phyloP scores from a whole-genome alignment of 129 eudicot genomes.

The Erigeron canadensis region DNA sequence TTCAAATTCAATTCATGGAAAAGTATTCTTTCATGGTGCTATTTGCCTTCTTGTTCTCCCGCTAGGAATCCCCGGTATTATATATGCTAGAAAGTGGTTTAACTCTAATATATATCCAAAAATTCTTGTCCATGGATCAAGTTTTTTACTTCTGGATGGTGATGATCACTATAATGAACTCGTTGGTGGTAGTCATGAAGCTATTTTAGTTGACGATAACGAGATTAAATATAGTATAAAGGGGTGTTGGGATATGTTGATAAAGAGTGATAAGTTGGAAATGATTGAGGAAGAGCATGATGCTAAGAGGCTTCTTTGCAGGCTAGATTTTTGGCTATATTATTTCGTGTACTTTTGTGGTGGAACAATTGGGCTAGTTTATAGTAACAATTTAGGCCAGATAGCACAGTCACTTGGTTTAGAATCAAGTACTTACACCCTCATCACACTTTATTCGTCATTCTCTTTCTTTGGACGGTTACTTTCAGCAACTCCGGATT shows the following conservation, averaged over 20 bases:
- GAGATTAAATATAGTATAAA: constrained; percentile 14
- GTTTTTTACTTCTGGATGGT: constrained; percentile 59
- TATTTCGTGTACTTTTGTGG: constrained; percentile 80
- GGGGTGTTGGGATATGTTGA: constrained; percentile 43
- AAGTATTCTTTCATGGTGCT: constrained; percentile 60
- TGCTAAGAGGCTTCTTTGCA: constrained; percentile 44
- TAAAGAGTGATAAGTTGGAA: constrained; percentile 52
- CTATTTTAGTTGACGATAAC: constrained; percentile 16
- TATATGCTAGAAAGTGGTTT: constrained; percentile 75
- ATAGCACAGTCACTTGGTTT: constrained; percentile 74
- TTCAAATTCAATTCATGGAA: constrained; percentile 47
- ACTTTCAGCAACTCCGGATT: constrained; percentile 84
- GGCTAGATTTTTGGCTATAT: constrained; percentile 89
- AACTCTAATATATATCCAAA: constrained; percentile 40
- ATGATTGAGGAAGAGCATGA: constrained; percentile 86
- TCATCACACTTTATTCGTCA: constrained; percentile 71
- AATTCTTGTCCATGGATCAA: constrained; percentile 38
- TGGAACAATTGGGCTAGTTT: constrained; percentile 87
- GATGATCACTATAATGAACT: constrained; percentile 48
- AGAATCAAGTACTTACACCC: constrained; percentile 42
- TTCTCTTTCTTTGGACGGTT: constrained; percentile 92
- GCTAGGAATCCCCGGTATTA: constrained; percentile 67
- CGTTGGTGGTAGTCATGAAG: constrained; percentile 22
- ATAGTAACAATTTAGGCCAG: constrained; percentile 87
- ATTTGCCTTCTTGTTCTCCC: constrained; percentile 65